Base-by-base conservation (phyloP, 2,329 filamentous ascomycete species). In the Trichoderma hamatum region DNA sequence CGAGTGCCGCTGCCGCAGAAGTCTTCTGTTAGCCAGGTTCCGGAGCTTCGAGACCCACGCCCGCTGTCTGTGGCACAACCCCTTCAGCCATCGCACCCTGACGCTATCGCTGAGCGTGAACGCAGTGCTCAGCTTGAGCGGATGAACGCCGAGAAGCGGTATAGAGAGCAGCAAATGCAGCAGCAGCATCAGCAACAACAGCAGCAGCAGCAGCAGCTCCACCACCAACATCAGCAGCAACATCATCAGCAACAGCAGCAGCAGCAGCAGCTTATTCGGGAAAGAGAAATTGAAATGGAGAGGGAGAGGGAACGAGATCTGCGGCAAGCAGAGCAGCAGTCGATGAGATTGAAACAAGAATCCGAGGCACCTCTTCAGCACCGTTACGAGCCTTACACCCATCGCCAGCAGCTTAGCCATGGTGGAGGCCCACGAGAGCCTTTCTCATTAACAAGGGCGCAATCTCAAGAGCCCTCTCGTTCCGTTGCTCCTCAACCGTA, bases 331-430 rank as follows among this genome's bases (percentile, higher is more conserved):
- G 77, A 79, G 56, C 73, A 76, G 16, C 77, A 76, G 56, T 70
- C 77, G n/a, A 69, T 79, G 68, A 74, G 76, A 16, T 74, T 86
- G 59, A 86, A 87, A 75, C 84, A 86, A 71, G 85, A 87, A 72
- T 81, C 81, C 3, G 85, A 86, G 58, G 72, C 80, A 55, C 74
- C 75, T n/a, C 72, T 74, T 14, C 79, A 78, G 43, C 80, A 80
- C 68, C 83, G 81, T 46, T 84, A 82, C 69, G 84, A 87, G 49
- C 77, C 79, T 0, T 85, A 82, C 67, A 76, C 78, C 21, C 78
- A 81, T 64, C 80, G 79, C 21, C 80, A 79, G 51, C 77, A 80
- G 59, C 75, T 78, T 51, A 81, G 82, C 30, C 79, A 77, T 21
- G 77, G 80, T 4, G 76, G 80, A 26, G 70, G 66, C 14, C 74